Percentiles rank a stretch among this genome's conserved stretches.
These are phyloP conservation scores for Hylodesmum podocarpum DNA, from an alignment of 306 rosid genomes.

Conservation along the genomic window DNA sequence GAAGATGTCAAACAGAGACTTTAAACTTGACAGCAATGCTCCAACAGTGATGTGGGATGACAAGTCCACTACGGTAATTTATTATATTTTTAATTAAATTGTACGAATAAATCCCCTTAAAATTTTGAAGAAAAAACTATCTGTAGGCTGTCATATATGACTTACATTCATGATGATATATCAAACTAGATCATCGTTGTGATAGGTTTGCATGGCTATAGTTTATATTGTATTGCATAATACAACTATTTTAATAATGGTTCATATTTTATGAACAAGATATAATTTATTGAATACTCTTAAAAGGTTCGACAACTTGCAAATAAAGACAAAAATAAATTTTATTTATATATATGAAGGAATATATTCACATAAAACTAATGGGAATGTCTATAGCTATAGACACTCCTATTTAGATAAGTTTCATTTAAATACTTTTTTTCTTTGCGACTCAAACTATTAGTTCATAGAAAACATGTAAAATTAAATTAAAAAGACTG, in stretches of 20 bases:
- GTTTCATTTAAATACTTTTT: background rate
- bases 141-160: conserved; percentile 5
- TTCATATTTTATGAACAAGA: background rate
- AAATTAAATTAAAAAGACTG: background rate
- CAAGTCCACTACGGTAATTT: too few relatives aligned
- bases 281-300: background rate
- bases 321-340: background rate
- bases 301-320: background rate
- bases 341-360: background rate
- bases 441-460: background rate
- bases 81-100: conserved; percentile 5
- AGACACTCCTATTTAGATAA: background rate
- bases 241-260: background rate
- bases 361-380: background rate
- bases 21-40: conserved; percentile 57
- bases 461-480: background rate
- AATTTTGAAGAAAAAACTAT: background rate
- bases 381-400: background rate
- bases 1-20: conserved; percentile 69
- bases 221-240: background rate
- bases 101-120: background rate
- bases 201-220: background rate
- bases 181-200: background rate
- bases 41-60: conserved; percentile 83
- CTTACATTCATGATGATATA: background rate